Evolutionary conservation across 164 flowering plant species (phyloP).

Genomic region (Akebia trifoliata): DNA sequence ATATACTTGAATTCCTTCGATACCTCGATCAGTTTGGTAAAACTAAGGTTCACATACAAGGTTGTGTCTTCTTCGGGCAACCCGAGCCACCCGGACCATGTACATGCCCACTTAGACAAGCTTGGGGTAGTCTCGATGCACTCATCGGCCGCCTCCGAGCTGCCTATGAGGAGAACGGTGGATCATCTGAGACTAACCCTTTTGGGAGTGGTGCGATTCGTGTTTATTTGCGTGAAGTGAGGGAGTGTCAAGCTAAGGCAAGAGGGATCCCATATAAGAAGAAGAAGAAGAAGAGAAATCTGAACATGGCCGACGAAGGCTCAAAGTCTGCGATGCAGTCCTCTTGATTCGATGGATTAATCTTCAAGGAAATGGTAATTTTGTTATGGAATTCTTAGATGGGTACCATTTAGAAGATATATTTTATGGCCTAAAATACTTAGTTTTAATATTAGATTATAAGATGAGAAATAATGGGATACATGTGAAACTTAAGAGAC

Average conservation of each 20-base stretch:
- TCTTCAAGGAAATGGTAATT: slow-evolving; percentile 22
- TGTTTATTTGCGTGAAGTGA: slow-evolving; percentile 37
- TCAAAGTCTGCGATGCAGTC: slow-evolving; percentile 21
- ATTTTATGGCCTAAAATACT: not conserved
- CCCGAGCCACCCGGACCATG: slow-evolving; percentile 50
- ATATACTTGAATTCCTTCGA: slow-evolving; percentile 35
- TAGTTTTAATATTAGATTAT: not conserved
- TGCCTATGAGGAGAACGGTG: slow-evolving; percentile 40
- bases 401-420: not conserved
- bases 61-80: slow-evolving; percentile 37
- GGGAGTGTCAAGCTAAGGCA: slow-evolving; percentile 42
- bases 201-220: slow-evolving; percentile 35
- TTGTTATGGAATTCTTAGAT: slow-evolving; percentile 5
- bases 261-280: slow-evolving; percentile 40
- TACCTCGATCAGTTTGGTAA: slow-evolving; percentile 41
- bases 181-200: slow-evolving; percentile 38
- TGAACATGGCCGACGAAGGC: slow-evolving; percentile 7
- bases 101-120: slow-evolving; percentile 40
- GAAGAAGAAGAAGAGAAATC: slow-evolving; percentile 40
- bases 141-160: slow-evolving; percentile 41
- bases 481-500: too few species aligned
- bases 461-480: too few species aligned
- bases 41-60: slow-evolving; percentile 38
- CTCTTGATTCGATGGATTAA: slow-evolving; percentile 3
- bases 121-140: slow-evolving; percentile 40